Evolutionary conservation across 345 rosid species (phyloP), one percentile per base, ranked within the genome.

Genomic region (Lumnitzera littorea): DNA sequence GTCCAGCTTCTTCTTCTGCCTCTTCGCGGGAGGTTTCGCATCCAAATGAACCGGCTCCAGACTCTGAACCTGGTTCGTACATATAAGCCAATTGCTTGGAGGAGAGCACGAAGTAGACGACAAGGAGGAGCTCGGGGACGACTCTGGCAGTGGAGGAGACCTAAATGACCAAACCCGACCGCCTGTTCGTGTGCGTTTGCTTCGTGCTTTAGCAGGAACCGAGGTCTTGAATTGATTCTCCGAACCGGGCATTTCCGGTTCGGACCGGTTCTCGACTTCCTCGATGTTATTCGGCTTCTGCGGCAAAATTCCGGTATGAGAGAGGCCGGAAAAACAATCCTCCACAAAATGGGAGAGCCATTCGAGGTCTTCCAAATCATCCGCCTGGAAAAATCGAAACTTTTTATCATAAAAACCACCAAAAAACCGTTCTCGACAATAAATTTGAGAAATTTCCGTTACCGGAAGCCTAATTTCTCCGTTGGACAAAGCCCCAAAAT

Each of bases 311-410:
- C 59, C 74, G 70, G 77, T 61, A 14, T 81, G 84, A 11, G 79
- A 76, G 70, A 73, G 66, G 59, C 82, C 91, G 60, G 84, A 77
- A 82, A 80, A 82, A 46, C 92, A 87, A 62, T 84, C 96, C 51
- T 92, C 96, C 25, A 89, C 96, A 48, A 92, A 89, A 50, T 74
- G 88, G 12, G 98, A 92, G 58, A 92, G 54, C 98, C 96, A 91
- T 56, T 88, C 97, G 11, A 92, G 89, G 69, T 78, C 72, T 43
- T 69, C 84, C 60, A 83, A 67, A 58, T 89, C 96, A 67, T 81
- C 96, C 61, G 73, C 80, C 98, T 91, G 73, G 9, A 74, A 56
- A 68, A 64, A 68, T 53, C 11, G 13, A 46, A 46, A 1, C 67
- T 65, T 75, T 61, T 1, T 53, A 54, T 53, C 58, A 49, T 46